Conservation (phyloP, 768 basidiomycete genomes). For the Serendipita vermifera region DNA sequence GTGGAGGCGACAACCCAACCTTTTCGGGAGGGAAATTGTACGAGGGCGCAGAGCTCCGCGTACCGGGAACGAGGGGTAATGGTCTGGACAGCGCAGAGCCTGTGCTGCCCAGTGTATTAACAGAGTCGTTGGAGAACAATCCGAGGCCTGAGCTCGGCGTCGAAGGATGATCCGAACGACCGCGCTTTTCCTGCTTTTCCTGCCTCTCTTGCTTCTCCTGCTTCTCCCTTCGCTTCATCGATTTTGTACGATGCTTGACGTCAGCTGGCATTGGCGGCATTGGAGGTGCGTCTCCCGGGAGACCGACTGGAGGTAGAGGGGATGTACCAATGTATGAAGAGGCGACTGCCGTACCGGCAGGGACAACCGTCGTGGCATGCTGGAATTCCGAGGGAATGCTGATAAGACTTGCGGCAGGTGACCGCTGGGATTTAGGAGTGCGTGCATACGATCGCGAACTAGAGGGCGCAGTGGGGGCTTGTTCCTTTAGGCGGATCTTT, state of each 20-base stretch:
- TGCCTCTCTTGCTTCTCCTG: neutral
- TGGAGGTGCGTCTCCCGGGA: constrained; percentile 3
- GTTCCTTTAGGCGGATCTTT: neutral
- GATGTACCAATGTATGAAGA: constrained; percentile 3
- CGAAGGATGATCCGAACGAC: too few relatives aligned
- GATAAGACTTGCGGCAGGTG: neutral
- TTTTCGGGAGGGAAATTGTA: constrained; percentile 8
- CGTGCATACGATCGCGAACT: neutral
- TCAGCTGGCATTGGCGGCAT: neutral
- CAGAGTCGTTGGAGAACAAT: neutral
- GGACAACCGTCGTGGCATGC: neutral
- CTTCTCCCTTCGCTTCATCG: neutral
- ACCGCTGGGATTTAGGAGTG: neutral
- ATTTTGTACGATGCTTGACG: neutral
- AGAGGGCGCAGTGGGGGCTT: neutral
- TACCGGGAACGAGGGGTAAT: neutral
- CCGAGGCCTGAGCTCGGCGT: too few relatives aligned
- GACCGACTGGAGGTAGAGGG: neutral
- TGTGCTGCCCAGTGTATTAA: constrained; percentile 1
- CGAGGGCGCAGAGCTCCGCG: neutral
- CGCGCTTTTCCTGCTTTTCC: too few relatives aligned
- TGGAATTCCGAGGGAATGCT: neutral
- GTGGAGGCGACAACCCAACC: constrained; percentile 2
- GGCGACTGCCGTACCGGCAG: neutral
- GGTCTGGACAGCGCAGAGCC: neutral